Evolutionary conservation across 2,329 filamentous ascomycete genomes (phyloP).

Genomic region (Penicillium sp.): DNA sequence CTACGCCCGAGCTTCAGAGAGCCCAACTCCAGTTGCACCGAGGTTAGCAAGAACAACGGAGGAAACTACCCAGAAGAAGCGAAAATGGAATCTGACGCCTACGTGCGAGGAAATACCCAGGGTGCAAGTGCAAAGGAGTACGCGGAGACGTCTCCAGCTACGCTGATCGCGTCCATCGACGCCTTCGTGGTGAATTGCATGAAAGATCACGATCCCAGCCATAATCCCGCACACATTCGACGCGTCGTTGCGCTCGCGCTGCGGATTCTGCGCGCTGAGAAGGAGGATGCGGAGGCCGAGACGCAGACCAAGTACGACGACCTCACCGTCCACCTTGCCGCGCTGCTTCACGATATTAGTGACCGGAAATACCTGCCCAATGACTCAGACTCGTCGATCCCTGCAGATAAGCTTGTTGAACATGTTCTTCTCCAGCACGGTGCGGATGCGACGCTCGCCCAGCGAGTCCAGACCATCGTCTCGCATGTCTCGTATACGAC

Average conservation of each 20-base stretch:
- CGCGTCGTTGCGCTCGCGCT: conserved; percentile 19
- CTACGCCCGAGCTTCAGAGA: neutral
- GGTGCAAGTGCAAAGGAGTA: neutral
- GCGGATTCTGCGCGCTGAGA: conserved; percentile 5
- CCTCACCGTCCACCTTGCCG: conserved; percentile 10
- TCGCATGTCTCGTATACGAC: conserved; percentile 24
- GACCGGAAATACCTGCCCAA: conserved; percentile 22
- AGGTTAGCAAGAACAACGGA: neutral
- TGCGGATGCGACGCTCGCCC: neutral
- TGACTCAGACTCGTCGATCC: conserved; percentile 2
- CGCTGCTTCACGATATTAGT: conserved; percentile 22
- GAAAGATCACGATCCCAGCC: conserved; percentile 23
- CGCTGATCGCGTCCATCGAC: conserved; percentile 67
- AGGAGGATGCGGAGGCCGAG: neutral
- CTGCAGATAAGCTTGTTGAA: conserved; percentile 11
- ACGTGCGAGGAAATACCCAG: neutral
- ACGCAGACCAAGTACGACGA: neutral
- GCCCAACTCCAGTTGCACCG: neutral
- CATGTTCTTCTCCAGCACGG: conserved; percentile 10
- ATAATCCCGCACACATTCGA: conserved; percentile 21
- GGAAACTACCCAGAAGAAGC: neutral
- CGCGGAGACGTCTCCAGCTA: conserved; percentile 48
- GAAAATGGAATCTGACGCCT: neutral
- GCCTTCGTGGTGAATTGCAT: conserved; percentile 53
- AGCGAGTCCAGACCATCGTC: conserved; percentile 17